Base-by-base conservation (phyloP, 1,284 basidiomycete genomes). In the Phlebopus sp. region DNA sequence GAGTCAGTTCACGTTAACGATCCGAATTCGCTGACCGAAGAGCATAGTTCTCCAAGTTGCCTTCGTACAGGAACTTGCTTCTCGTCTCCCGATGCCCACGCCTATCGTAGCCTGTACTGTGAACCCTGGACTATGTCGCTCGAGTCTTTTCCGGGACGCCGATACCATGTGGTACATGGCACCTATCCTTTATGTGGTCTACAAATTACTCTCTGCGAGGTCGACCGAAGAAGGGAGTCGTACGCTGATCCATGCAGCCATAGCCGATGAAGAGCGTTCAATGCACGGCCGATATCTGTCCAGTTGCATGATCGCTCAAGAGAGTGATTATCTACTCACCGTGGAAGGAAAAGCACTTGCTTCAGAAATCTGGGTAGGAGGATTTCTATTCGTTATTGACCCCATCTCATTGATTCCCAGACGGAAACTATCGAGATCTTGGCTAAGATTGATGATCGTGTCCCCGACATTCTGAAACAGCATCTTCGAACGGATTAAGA, bases 361-460 rank as follows among this genome's bases (percentile, higher is more conserved):
- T 2, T 34, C 44, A 9, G 60, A 31, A 36, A 15, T 66, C 40
- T 62, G 60, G 59, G 60, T 62, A 40, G 14, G 55, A 29, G 27
- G n/a, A 29, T 62, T n/a, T 3, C 42, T 4, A 17, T 13, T n/a
- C 15, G 5, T 17, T 11, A 7, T 14, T 15, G 31, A 7, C 15
- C n/a, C 36, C 11, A 27, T 21, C 14, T 13, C 11, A 21, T 39
- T 32, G 29, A 37, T 37, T 36, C 27, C 3, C 39, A 71, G 70
- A 50, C 56, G 9, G 66, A 71, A 37, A 61, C 63, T 4, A 54
- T 69, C 9, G 53, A 62, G 0, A 53, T 68, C 18, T 57, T 72
- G 34, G 51, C 53, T 15, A 52, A 57, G 30, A 49, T 63, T 15
- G 62, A 64, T n/a, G 25, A 14, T 5, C 44, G 60, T 15, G 49